phyloP scores from a whole-genome alignment of 1,284 basidiomycete genomes.

The Spongispora temasekensis region DNA sequence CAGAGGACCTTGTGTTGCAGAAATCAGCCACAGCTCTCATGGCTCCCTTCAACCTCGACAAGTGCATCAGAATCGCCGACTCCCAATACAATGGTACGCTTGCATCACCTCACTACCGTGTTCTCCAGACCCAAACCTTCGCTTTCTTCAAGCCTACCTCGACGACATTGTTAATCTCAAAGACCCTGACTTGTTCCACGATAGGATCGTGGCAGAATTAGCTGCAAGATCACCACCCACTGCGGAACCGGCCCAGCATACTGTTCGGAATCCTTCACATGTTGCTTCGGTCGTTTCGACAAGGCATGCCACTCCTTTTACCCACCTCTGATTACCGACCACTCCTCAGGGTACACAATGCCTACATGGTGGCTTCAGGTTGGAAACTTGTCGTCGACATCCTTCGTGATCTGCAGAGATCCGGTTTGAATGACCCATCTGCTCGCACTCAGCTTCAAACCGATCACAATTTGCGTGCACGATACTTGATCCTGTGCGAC shows the following conservation, averaged over 20 bases:
- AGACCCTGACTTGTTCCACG: constrained; percentile 59
- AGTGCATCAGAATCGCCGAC: constrained; percentile 63
- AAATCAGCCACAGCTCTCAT: constrained; percentile 58
- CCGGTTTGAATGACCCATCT: constrained; percentile 53
- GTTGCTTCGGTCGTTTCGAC: constrained; percentile 59
- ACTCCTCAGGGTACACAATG: constrained; percentile 66
- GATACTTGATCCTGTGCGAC: constrained; percentile 65
- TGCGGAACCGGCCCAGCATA: constrained; percentile 37
- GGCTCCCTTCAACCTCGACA: constrained; percentile 62
- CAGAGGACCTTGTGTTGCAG: constrained; percentile 65
- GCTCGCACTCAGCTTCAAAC: constrained; percentile 53
- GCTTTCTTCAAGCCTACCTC: constrained; percentile 49
- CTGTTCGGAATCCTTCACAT: constrained; percentile 45
- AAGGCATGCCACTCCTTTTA: constrained; percentile 43
- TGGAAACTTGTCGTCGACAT: constrained; percentile 68
- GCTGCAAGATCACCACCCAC: constrained; percentile 44
- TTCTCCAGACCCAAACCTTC: constrained; percentile 6
- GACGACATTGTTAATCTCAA: constrained; percentile 66
- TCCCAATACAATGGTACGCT: constrained; percentile 64
- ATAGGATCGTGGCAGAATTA: constrained; percentile 56
- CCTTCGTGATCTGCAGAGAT: constrained; percentile 51
- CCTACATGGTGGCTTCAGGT: constrained; percentile 72
- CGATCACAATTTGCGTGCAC: constrained; percentile 49
- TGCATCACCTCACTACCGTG: constrained; percentile 14
- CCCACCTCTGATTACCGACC: constrained; percentile 3